Conservation (phyloP, 2,329 filamentous ascomycete species). For the Blastomyces percursus region DNA sequence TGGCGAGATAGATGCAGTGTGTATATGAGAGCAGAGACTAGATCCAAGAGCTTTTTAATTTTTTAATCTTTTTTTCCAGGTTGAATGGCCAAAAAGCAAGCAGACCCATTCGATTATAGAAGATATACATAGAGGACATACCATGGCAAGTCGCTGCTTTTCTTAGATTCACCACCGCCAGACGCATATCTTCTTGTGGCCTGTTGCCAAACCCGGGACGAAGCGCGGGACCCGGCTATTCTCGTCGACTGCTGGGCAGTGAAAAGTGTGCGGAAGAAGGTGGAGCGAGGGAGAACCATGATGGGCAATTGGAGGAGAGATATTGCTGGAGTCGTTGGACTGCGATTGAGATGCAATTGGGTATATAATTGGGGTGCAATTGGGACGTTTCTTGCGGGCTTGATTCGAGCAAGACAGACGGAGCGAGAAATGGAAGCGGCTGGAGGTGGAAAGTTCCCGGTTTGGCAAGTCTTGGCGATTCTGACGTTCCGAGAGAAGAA, state of each 20-base stretch:
- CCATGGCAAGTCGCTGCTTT: slow-evolving; percentile 43
- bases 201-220: slow-evolving; percentile 31
- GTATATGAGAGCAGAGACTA: not conserved
- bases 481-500: not conserved
- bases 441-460: not conserved
- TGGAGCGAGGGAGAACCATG: slow-evolving; percentile 29
- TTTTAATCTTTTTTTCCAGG: not conserved
- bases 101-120: not conserved
- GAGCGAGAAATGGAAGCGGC: not conserved
- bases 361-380: slow-evolving; percentile 5
- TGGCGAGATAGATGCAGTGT: no score
- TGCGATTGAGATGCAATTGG: slow-evolving; percentile 2
- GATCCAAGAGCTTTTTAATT: not conserved
- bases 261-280: slow-evolving; percentile 26
- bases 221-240: slow-evolving; percentile 22
- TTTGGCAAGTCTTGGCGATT: not conserved
- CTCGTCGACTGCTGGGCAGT: slow-evolving; percentile 24
- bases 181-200: slow-evolving; percentile 38
- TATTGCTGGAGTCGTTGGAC: not conserved
- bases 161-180: slow-evolving; percentile 23
- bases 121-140: slow-evolving; percentile 20
- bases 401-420: not conserved
- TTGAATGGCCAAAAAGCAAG: not conserved
- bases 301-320: slow-evolving; percentile 8
- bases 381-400: not conserved